A percentile compares a stretch with the other conserved stretches of the same genome.
phyloP scores from a whole-genome alignment of 306 rosid species.

The Pyrus communis region DNA sequence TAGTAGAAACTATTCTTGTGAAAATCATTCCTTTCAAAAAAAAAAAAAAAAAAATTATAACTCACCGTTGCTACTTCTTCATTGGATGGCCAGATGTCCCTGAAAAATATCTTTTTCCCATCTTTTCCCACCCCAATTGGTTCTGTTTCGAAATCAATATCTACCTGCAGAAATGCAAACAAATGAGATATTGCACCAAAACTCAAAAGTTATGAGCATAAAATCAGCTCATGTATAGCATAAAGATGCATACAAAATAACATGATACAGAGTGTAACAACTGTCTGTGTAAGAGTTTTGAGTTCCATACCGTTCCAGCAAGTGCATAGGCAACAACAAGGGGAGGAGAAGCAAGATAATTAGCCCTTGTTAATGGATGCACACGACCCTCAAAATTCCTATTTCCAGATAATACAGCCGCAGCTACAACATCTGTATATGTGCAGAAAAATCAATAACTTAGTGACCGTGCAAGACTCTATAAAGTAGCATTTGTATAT shows the following conservation, averaged over 20 bases:
- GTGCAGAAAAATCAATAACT: conserved; percentile 15
- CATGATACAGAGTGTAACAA: not conserved
- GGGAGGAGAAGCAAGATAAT: conserved; percentile 98
- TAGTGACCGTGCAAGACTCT: conserved; percentile 10
- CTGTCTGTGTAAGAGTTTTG: conserved; percentile 12
- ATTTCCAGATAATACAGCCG: conserved; percentile 96
- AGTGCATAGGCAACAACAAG: conserved; percentile 98
- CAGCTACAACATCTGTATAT: conserved; percentile 73
- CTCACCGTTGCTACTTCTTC: conserved; percentile 80
- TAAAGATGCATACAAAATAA: not conserved
- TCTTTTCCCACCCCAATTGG: conserved; percentile 77
- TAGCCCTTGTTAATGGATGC: conserved; percentile 93
- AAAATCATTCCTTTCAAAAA: not conserved
- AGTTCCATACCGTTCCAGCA: conserved; percentile 79
- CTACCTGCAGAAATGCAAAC: conserved; percentile 51
- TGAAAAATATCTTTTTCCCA: conserved; percentile 63
- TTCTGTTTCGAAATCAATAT: conserved; percentile 76
- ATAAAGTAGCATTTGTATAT: conserved; percentile 4
- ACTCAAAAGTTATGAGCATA: not conserved
- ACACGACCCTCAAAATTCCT: conserved; percentile 98
- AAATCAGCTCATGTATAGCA: not conserved
- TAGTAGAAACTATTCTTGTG: not conserved
- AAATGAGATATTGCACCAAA: conserved; percentile 2
- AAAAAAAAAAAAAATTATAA: not conserved
- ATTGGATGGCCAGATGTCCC: conserved; percentile 87